Evolutionary conservation across 495 filamentous ascomycete species (phyloP).

Genomic region (Hypoxylon rickii): DNA sequence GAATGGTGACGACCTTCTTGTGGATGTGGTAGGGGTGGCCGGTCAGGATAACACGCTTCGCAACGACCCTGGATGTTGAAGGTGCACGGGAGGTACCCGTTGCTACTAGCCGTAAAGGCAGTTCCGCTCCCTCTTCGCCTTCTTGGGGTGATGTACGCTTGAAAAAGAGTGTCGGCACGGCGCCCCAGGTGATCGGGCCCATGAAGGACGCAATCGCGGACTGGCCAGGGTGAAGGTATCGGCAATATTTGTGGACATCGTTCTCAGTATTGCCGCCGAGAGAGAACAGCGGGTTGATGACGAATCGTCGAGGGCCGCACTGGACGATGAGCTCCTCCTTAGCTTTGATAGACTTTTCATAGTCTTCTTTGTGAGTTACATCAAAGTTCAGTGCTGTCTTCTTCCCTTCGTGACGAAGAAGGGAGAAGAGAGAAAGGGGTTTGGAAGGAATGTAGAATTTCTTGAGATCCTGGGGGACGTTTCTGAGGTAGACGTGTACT

Average conservation of each 20-base stretch:
- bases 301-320: constrained; percentile 80
- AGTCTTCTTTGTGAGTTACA: constrained; percentile 75
- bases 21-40: constrained; percentile 99
- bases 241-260: constrained; percentile 94
- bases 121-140: constrained; percentile 32
- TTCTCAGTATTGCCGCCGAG: constrained; percentile 83
- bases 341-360: constrained; percentile 74
- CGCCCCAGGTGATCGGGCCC: constrained; percentile 89
- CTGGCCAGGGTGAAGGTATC: constrained; percentile 87
- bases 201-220: constrained; percentile 91
- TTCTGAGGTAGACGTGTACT: constrained; percentile 78
- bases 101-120: constrained; percentile 70
- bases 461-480: constrained; percentile 65
- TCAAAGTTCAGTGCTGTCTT: constrained; percentile 83
- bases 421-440: constrained; percentile 75
- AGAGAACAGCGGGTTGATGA: constrained; percentile 90
- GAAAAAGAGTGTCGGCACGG: constrained; percentile 87
- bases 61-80: constrained; percentile 78
- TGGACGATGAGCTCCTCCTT: constrained; percentile 91
- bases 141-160: constrained; percentile 51
- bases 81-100: constrained; percentile 85
- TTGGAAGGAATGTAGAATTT: constrained; percentile 55
- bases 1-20: constrained; percentile 91
- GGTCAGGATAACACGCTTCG: constrained; percentile 91
- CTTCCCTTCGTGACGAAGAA: constrained; percentile 94